Conservation (phyloP, 225 moss, liverwort and hornwort species). For the Bryoerythrophyllum caledonicum region DNA sequence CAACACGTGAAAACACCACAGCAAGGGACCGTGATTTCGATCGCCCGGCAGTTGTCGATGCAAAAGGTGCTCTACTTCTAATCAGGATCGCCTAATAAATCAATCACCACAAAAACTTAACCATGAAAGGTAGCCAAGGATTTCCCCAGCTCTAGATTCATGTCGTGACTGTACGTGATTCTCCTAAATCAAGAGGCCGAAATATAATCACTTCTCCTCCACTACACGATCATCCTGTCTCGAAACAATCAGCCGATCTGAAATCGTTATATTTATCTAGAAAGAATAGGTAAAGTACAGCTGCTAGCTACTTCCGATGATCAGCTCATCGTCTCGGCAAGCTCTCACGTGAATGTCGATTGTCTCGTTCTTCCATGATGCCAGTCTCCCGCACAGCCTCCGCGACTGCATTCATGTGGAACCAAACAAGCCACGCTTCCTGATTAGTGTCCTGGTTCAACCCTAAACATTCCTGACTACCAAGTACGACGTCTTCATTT, state of each 20-base stretch:
- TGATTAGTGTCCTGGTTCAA: too few relatives aligned
- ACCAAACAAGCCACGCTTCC: not conserved
- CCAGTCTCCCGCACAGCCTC: constrained; percentile 53
- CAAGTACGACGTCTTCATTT: too few relatives aligned
- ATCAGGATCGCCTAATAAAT: not conserved
- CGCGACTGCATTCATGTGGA: constrained; percentile 32
- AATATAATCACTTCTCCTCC: not conserved
- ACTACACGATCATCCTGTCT: not conserved
- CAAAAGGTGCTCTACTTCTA: constrained; percentile 2
- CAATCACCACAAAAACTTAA: not conserved
- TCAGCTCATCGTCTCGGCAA: constrained; percentile 49
- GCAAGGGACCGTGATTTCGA: not conserved
- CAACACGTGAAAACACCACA: constrained; percentile 4
- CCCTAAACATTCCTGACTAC: too few relatives aligned
- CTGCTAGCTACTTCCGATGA: constrained; percentile 38
- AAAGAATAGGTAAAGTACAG: constrained; percentile 48
- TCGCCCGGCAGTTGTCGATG: not conserved
- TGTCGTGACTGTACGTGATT: not conserved
- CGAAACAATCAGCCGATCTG: constrained; percentile 1
- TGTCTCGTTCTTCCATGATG: constrained; percentile 45
- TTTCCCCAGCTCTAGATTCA: constrained; percentile 32
- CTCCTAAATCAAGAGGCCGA: not conserved
- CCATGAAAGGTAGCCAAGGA: constrained; percentile 20
- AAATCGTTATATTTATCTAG: constrained; percentile 30
- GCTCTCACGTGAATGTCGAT: constrained; percentile 50